Base-by-base conservation (phyloP, 495 filamentous ascomycete species). In the Copromyces sp. region DNA sequence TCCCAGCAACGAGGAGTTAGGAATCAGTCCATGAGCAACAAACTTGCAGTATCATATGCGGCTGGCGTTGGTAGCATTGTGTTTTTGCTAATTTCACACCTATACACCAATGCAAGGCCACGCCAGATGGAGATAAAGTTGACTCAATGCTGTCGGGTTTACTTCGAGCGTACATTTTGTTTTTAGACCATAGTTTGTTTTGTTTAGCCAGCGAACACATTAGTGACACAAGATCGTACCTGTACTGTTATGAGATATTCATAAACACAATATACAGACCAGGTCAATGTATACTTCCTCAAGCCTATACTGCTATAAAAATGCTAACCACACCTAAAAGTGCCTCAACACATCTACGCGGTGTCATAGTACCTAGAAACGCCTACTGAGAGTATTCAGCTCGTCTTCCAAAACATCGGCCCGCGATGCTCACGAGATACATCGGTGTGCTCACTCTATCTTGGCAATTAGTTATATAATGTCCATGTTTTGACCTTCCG, bases 401-500 rank as follows among this genome's bases (percentile, higher is more conserved):
- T 20, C 20, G 44, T n/a, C n/a, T 47, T 47, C 44, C 9, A 20
- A 20, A 45, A 5, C 42, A n/a, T 47, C 9, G 4, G 4, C n/a
- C 17, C 4, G 8, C n/a, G 7, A 45, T 45, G 44, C 9, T 29
- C 20, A 53, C 45, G 4, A 53, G n/a, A 53, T 53, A 7, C n/a
- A 45, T 9, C 44, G 17, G 8, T 0, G 17, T 45, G 9, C 17
- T 9, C 8, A 20, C 3, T 5, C 4, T 9, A n/a, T 20, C 17
- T 8, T 1, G 6, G 12, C 6, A 20, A 1, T 16, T n/a, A 7
- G 6, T 4, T 20, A 45, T 20, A 2, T 53, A 29, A 11, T 9
- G 2, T 2, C 7, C 0, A 35, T 9, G 1, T 35, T 3, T 17
- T 14, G 0, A 35, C 1, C 2, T 0, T 35, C 6, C 29, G 14